These are phyloP conservation scores for Auricularia sp. DNA, from an alignment of 768 basidiomycete species.

Conservation along the genomic window DNA sequence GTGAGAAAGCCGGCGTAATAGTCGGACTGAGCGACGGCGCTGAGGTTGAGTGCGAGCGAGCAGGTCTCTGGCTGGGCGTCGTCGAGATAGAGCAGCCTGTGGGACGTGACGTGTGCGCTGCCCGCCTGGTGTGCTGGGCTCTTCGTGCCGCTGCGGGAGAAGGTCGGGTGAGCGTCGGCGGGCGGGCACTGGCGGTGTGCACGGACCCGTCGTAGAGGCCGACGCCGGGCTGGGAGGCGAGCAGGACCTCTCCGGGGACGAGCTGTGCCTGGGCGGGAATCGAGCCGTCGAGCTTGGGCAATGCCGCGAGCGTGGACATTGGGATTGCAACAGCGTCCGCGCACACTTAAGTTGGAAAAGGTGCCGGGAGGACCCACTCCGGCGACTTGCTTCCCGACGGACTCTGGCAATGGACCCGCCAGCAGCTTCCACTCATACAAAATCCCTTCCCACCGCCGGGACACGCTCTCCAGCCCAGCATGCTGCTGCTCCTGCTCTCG, in stretches of 20 bases:
- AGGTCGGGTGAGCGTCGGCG: neutral
- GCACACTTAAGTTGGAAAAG: neutral
- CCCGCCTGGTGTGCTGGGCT: slow-evolving; percentile 70
- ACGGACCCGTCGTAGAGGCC: slow-evolving; percentile 90
- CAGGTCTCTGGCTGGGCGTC: slow-evolving; percentile 22
- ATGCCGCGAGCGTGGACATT: neutral
- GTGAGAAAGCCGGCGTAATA: slow-evolving; percentile 85
- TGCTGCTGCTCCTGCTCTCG: neutral
- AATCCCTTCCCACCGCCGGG: neutral
- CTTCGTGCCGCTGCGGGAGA: slow-evolving; percentile 58
- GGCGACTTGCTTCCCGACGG: neutral
- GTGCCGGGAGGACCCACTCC: neutral
- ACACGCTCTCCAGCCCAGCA: neutral
- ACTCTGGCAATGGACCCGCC: too few species aligned
- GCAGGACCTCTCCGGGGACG: slow-evolving; percentile 70
- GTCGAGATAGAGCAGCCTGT: slow-evolving; percentile 79
- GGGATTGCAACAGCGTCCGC: neutral
- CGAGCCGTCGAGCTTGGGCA: slow-evolving; percentile 47
- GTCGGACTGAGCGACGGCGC: slow-evolving; percentile 63
- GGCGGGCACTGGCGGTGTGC: neutral
- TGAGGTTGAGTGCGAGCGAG: slow-evolving; percentile 63
- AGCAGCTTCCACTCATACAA: neutral
- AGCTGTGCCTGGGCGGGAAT: slow-evolving; percentile 69
- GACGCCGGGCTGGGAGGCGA: slow-evolving; percentile 64
- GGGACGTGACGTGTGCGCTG: slow-evolving; percentile 61